A percentile compares a stretch with the other conserved stretches of the same genome.
Conservation (phyloP, 805 yeast genomes). For the Candida corydali region DNA sequence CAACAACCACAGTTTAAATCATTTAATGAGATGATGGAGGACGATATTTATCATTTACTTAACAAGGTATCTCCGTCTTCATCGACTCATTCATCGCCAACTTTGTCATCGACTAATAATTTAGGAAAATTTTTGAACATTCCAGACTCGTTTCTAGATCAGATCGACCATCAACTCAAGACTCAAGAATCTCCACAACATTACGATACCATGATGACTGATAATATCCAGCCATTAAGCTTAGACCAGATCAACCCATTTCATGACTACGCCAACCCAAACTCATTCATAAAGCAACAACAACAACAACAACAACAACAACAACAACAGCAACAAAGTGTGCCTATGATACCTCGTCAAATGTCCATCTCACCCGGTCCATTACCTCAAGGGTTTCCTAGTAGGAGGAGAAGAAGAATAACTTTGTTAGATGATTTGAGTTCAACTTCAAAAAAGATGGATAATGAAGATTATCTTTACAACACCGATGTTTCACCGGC, state of each 20-base stretch:
- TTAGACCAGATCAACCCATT: conserved; percentile 24
- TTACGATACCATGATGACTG: not conserved
- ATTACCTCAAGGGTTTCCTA: conserved; percentile 12
- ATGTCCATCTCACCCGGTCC: conserved; percentile 6
- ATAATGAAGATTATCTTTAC: conserved; percentile 33
- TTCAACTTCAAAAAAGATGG: conserved; percentile 1
- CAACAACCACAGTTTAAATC: conserved; percentile 33
- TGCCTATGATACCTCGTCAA: conserved; percentile 6
- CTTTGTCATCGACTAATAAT: conserved; percentile 11
- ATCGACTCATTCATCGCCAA: conserved; percentile 11
- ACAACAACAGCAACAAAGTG: conserved; percentile 9
- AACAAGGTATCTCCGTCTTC: conserved; percentile 12
- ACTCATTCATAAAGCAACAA: conserved; percentile 16
- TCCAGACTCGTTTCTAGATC: conserved; percentile 25
- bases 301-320: conserved; percentile 4
- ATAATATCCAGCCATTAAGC: conserved; percentile 14
- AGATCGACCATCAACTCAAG: conserved; percentile 10
- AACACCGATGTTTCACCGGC: conserved; percentile 42
- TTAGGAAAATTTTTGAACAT: conserved; percentile 26
- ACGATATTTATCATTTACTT: conserved; percentile 48
- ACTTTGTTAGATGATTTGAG: conserved; percentile 27
- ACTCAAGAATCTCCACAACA: conserved; percentile 2
- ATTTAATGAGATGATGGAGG: conserved; percentile 56
- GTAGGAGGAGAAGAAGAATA: conserved; percentile 27
- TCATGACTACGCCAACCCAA: conserved; percentile 38